Percentiles rank a stretch among this genome's conserved stretches.
Evolutionary conservation across 768 basidiomycete species (phyloP).

Genomic region (Trametes cingulata): DNA sequence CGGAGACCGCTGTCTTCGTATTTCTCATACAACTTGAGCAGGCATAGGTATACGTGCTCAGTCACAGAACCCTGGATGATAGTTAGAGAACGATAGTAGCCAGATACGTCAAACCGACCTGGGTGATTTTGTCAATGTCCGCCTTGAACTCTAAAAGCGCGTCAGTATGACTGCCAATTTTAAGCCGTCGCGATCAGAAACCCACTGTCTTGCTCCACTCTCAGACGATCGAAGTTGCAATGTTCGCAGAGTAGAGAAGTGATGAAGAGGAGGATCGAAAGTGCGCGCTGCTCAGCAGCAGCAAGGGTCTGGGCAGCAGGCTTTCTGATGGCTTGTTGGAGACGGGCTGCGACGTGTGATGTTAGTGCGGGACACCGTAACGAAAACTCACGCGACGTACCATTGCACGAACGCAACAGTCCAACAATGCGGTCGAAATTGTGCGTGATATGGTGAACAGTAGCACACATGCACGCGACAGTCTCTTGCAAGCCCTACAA

Average conservation of each 20-base stretch:
- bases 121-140: slow-evolving; percentile 60
- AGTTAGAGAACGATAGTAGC: background rate
- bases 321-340: slow-evolving; percentile 57
- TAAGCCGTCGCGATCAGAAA: slow-evolving; percentile 2
- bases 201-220: slow-evolving; percentile 61
- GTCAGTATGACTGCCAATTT: background rate
- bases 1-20: slow-evolving; percentile 58
- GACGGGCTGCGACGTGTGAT: slow-evolving; percentile 47
- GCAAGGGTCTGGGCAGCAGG: slow-evolving; percentile 42
- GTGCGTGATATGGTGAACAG: slow-evolving; percentile 82
- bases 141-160: slow-evolving; percentile 48
- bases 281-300: slow-evolving; percentile 50
- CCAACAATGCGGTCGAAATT: slow-evolving; percentile 79
- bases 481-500: slow-evolving; percentile 82
- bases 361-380: background rate
- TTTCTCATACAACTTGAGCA: slow-evolving; percentile 74
- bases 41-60: slow-evolving; percentile 77
- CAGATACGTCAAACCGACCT: slow-evolving; percentile 38
- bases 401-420: slow-evolving; percentile 83
- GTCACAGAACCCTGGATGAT: slow-evolving; percentile 62
- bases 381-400: slow-evolving; percentile 39
- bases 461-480: slow-evolving; percentile 89
- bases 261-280: slow-evolving; percentile 80
- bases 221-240: slow-evolving; percentile 81
- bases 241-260: slow-evolving; percentile 85